Base-by-base conservation (phyloP, 345 rosid genomes). In the Iberis pinnata region DNA sequence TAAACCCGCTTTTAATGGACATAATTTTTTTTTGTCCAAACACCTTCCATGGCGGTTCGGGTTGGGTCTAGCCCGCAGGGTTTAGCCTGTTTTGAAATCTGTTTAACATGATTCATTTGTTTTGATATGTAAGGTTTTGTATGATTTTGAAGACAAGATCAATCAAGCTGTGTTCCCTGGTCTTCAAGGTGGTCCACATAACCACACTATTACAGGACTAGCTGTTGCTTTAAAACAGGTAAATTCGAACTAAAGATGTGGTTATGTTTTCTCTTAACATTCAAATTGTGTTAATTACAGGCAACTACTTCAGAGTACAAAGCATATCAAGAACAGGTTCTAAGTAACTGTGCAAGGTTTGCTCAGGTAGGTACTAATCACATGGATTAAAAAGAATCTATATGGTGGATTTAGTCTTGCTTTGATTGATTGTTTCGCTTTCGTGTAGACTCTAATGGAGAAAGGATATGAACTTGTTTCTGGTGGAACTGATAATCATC, bases 131-230 rank as follows among this genome's bases (percentile, higher is more conserved):
- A 75, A 90, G 98, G 92, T 82, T 29, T 69, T 82, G 85, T 90
- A 86, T 75, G 96, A 82, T 70, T 79, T 61, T 36, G 90, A 82
- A 60, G 95, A 86, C 71, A 82, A 70, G 77, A 86, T 90, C 43
- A 90, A 89, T 60, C 80, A 80, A 68, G 92, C 97, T 12, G 97
- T 89, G 49, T 89, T 89, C 61, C 97, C 96, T 39, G 97, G 97
- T 60, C 77, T 89, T 59, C 97, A 89, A 73, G 97, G 97, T 45
- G 97, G 97, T 58, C 97, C 97, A 8, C 97, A 89, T 70, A 89
- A 89, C 61, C 96, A 89, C 72, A 89, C 97, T 15, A 89, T 89
- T 47, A 9, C 90, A 22, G 97, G 85, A 63, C 75, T 89, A 56
- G 97, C 97, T 18, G 98, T 90, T 64, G 89, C 96, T 47, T 71